Evolutionary conservation across 73 alveolate genomes (phyloP), one percentile per base, ranked within the genome.

Genomic region (Paramecium caudatum): DNA sequence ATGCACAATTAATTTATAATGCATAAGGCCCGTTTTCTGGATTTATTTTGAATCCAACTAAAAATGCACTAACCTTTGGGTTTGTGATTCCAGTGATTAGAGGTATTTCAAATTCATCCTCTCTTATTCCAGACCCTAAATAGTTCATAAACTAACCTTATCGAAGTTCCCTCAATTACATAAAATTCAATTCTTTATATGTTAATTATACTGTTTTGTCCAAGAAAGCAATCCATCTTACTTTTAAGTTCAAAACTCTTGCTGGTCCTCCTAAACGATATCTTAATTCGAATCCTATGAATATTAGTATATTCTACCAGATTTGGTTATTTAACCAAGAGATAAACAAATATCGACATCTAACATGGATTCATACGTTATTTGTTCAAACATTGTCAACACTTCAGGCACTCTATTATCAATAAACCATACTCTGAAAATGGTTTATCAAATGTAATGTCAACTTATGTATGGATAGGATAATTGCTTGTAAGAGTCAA

Each of bases 181-280:
- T 74, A 41, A 74, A 74, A 37, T 37, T 45, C 16, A 74, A 45
- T 74, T 74, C 88, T 16, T 47, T 45, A 17, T 41, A 37, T 15
- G 21, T 41, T 21, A 74, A 68, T 43, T 74, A 27, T 10, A 43
- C 65, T 19, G 36, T 41, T 17, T 74, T 74, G 19, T 74, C 88
- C 4, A 74, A 30, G 15, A 74, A 74, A 41, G 88, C 88, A 4
- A 74, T 41, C 88, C 88, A 74, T 74, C 88, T 74, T 23, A 74
- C 65, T 41, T 21, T 74, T 16, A 74, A n/a, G 17, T 74, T 13
- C 15, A 21, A n/a, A 21, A 74, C 88, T 45, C 65, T 74, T 74
- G 88, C 88, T 21, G 88, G 88, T 9, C 88, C 88, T 27, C 88
- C 65, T 36, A 74, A 7, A 2, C 88, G 43, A 74, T 74, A 74